Evolutionary conservation across 164 flowering plant species (phyloP), one percentile per base, ranked within the genome.

Genomic region (Liquidambar formosana): DNA sequence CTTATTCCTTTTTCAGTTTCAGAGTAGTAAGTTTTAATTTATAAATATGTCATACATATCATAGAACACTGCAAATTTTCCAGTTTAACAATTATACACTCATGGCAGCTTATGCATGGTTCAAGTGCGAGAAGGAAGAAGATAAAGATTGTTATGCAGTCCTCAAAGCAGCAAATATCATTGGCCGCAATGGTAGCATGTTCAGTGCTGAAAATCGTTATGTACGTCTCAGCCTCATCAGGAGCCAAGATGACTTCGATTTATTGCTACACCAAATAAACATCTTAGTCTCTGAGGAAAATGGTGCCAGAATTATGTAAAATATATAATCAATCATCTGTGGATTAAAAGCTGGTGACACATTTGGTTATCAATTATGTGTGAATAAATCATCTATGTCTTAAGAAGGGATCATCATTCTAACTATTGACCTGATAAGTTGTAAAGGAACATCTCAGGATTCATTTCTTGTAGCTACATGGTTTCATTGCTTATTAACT

Each of bases 51-150:
- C 10, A 10, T 9, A 15, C 57, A 53, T 15, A n/a, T 5, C 5
- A 15, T 6, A 16, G 10, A 22, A 18, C 5, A 43, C 13, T 5
- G 15, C 6, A 1, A 41, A 8, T 5, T 3, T 33, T 21, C 4
- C n/a, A 18, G 21, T 43, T 13, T 23, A 47, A 54, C 15, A 18
- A 54, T 33, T 10, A 45, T 33, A 5, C 51, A 12, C 0, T 41
- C 21, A 57, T 66, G 54, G 74, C 85, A 89, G 89, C 89, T 72
- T 91, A 86, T 83, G 94, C 90, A 66, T 87, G 92, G 94, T 1
- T 89, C 75, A 88, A 78, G 75, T 89, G 97, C 51, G 88, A 85
- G 64, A 79, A 72, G 65, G 86, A 83, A 59, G 90, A 85, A 70
- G 92, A 87, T 25, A n/a, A 58, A 65, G 79, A 89, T 47, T 91